Percentiles rank a stretch among this genome's conserved stretches.
Conservation (phyloP, 352 stramenopile species). For the Phytophthora sojae region DNA sequence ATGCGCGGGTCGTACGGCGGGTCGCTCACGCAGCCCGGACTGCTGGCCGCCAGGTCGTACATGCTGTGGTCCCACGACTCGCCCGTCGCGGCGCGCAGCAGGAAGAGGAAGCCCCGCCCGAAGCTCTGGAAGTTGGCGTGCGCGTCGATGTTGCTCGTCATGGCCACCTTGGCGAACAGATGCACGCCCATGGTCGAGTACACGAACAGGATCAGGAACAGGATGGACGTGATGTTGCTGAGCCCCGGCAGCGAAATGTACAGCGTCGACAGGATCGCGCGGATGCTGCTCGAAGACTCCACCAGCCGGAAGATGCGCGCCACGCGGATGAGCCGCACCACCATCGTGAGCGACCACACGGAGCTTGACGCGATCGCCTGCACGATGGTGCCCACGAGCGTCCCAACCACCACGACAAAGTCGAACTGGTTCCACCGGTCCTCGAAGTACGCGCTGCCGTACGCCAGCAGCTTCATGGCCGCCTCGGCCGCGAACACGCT, state of each 20-base stretch:
- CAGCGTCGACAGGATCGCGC: constrained; percentile 90
- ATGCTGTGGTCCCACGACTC: not conserved
- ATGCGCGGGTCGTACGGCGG: constrained; percentile 32
- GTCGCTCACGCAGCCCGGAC: constrained; percentile 56
- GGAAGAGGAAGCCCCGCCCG: not conserved
- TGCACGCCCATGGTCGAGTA: constrained; percentile 92
- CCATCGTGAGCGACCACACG: constrained; percentile 68
- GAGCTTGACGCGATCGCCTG: constrained; percentile 50
- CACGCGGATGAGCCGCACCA: constrained; percentile 91
- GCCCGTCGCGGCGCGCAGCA: not conserved
- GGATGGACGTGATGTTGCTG: constrained; percentile 89
- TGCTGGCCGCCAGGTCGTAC: constrained; percentile 9
- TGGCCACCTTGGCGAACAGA: constrained; percentile 88
- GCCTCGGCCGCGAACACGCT: constrained; percentile 88
- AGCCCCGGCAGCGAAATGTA: constrained; percentile 86
- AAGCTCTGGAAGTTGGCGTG: constrained; percentile 1
- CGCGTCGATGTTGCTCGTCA: constrained; percentile 16
- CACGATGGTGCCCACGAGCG: constrained; percentile 39
- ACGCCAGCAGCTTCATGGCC: constrained; percentile 85
- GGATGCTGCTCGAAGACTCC: constrained; percentile 82
- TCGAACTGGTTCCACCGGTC: constrained; percentile 91
- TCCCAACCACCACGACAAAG: constrained; percentile 63
- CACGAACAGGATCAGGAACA: constrained; percentile 94
- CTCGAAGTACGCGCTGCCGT: constrained; percentile 77
- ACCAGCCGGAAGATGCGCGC: constrained; percentile 81